These are phyloP conservation scores for Akanthomyces uredinophilus DNA, from an alignment of 2,329 filamentous ascomycete species.

Conservation along the genomic window DNA sequence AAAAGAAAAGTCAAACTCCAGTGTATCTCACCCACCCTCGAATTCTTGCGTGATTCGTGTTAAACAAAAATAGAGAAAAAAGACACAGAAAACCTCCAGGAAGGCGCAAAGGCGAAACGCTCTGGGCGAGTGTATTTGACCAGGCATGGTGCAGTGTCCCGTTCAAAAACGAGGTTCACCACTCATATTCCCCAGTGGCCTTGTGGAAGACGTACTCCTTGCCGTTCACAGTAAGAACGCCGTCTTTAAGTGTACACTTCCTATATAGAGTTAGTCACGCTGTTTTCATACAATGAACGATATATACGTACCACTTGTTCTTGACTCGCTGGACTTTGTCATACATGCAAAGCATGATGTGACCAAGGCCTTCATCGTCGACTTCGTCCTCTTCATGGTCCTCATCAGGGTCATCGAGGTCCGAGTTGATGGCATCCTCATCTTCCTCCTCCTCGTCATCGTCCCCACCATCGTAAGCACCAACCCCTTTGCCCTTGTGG, in stretches of 20 bases:
- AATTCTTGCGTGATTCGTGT: neutral
- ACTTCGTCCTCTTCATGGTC: conserved; percentile 78
- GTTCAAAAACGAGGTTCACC: conserved; percentile 50
- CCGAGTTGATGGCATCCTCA: conserved; percentile 97
- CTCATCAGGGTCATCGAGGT: conserved; percentile 92
- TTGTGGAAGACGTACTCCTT: conserved; percentile 99
- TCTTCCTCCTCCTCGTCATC: conserved; percentile 61
- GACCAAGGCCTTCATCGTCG: conserved; percentile 74
- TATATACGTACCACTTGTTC: conserved; percentile 74
- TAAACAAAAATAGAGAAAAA: neutral
- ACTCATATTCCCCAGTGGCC: conserved; percentile 94
- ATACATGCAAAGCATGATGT: conserved; percentile 98
- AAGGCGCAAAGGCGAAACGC: neutral
- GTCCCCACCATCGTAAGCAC: conserved; percentile 59
- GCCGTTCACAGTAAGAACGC: conserved; percentile 85
- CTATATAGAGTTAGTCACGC: conserved; percentile 33
- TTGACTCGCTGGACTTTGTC: conserved; percentile 99
- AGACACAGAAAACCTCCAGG: neutral
- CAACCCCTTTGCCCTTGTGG: conserved; percentile 30
- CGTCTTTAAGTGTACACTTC: conserved; percentile 98
- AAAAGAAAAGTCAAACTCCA: conserved; percentile 3
- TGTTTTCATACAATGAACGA: neutral
- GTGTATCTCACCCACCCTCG: neutral
- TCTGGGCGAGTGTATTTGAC: neutral
- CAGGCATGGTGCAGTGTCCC: neutral